Evolutionary conservation across 1,139 yeast species (phyloP), one percentile per base, ranked within the genome.

Genomic region (Hyphopichia buzzinii): DNA sequence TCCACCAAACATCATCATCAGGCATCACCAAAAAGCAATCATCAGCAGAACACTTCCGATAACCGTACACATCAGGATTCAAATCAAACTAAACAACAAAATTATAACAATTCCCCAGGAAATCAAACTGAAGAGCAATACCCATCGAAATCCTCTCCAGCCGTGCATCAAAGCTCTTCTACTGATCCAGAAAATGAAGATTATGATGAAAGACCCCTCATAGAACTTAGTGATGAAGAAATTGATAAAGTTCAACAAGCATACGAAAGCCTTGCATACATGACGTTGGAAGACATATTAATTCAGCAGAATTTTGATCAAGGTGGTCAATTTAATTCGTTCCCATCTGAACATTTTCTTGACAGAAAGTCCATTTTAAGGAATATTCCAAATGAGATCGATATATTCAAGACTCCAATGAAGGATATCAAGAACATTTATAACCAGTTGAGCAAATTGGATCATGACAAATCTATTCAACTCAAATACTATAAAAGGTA

Each of bases 261-360:
- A 7, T 65, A 58, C 37, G 69, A 64, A 19, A 56, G 58, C 34
- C 46, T 64, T n/a, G 59, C 66, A 8, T 63, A 55, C 40, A 67
- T 70, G 75, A 53, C 69, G n/a, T 49, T 54, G 8, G 62, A 67
- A 22, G 74, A 70, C 40, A 47, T 70, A 21, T 42, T 50, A 34
- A 57, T 67, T 28, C 75, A 71, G 44, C 53, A 58, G 38, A 64
- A 62, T 39, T 48, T 69, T 25, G 74, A 68, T 42, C 58, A 62
- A 30, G 69, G 67, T 7, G 44, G 54, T 31, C 72, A 63, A 39
- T 59, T 67, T 38, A 55, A 61, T 34, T 52, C 67, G 12, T 59
- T 61, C 39, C 57, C 59, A 6, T 57, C 68, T 6, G 62, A 62
- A 21, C 72, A 67, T 49, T 63, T 53, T 41, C 46, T 69, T 23